Evolutionary conservation across 345 rosid genomes (phyloP).

Genomic region (Eucalyptus regnans): DNA sequence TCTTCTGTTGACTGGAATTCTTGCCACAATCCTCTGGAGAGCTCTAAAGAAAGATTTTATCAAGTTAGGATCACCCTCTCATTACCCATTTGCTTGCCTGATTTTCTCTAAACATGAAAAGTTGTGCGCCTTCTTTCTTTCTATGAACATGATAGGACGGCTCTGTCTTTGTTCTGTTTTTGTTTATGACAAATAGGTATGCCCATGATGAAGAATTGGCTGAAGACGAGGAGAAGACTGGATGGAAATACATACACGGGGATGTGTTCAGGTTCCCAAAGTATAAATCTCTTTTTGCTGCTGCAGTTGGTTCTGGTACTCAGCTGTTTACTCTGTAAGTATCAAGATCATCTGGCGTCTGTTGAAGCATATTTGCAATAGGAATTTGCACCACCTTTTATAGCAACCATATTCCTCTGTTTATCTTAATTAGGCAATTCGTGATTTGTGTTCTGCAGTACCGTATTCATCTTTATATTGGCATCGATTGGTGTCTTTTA

Average conservation of each 20-base stretch:
- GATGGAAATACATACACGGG: conserved; percentile 39
- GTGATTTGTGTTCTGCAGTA: conserved; percentile 3
- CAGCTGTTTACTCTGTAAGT: conserved; percentile 40
- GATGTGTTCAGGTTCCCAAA: conserved; percentile 34
- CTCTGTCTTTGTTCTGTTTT: not conserved
- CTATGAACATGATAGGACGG: not conserved
- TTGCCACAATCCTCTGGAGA: conserved; percentile 36
- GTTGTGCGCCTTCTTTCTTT: not conserved
- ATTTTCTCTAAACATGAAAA: not conserved
- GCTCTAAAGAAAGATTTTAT: conserved; percentile 39
- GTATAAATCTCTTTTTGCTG: conserved; percentile 22
- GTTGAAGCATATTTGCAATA: not conserved
- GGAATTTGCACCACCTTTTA: not conserved
- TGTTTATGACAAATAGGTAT: conserved; percentile 3
- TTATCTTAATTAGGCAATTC: not conserved
- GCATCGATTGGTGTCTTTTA: conserved; percentile 37
- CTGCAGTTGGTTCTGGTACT: conserved; percentile 35
- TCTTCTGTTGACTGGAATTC: conserved; percentile 35
- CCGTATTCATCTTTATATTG: conserved; percentile 23
- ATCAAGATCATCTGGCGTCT: not conserved
- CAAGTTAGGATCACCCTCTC: conserved; percentile 4
- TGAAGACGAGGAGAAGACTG: conserved; percentile 37
- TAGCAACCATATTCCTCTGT: not conserved
- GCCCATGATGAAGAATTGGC: conserved; percentile 33
- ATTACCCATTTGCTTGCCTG: not conserved